These are phyloP conservation scores for Populus hybrid DNA, from an alignment of 441 rosid species.

Conservation along the genomic window DNA sequence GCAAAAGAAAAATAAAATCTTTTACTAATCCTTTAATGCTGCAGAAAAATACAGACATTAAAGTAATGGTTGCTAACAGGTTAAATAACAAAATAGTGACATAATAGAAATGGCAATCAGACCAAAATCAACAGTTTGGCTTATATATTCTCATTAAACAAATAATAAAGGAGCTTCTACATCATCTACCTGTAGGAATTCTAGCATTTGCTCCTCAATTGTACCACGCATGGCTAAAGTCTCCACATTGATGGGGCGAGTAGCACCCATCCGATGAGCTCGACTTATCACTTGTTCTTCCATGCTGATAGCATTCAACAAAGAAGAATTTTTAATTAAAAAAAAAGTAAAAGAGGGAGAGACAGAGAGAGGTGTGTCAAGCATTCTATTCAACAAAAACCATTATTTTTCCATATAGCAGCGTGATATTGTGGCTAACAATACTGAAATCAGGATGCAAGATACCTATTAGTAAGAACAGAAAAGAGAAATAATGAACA, in stretches of 20 bases:
- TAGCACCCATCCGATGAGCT: conserved; percentile 98
- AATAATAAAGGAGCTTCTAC: neutral
- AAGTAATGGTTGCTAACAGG: neutral
- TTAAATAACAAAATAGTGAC: neutral
- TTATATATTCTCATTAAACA: neutral
- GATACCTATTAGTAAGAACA: neutral
- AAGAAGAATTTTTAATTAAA: neutral
- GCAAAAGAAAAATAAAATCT: neutral
- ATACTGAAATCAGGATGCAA: neutral
- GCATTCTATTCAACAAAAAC: neutral
- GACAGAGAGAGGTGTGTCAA: neutral
- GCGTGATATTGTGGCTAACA: neutral
- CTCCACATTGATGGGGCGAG: conserved; percentile 85
- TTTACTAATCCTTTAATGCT: neutral
- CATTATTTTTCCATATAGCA: neutral
- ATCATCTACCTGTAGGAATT: conserved; percentile 61
- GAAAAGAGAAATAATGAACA: neutral
- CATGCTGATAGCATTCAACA: conserved; percentile 51
- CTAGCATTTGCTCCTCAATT: conserved; percentile 91
- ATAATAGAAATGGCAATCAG: neutral
- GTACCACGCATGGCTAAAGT: conserved; percentile 91
- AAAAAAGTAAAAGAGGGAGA: neutral
- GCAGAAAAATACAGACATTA: neutral
- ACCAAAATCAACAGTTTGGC: neutral
- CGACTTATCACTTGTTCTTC: conserved; percentile 99